Evolutionary conservation across 169 alveolate genomes (phyloP).

Genomic region (Plasmodium inui): DNA sequence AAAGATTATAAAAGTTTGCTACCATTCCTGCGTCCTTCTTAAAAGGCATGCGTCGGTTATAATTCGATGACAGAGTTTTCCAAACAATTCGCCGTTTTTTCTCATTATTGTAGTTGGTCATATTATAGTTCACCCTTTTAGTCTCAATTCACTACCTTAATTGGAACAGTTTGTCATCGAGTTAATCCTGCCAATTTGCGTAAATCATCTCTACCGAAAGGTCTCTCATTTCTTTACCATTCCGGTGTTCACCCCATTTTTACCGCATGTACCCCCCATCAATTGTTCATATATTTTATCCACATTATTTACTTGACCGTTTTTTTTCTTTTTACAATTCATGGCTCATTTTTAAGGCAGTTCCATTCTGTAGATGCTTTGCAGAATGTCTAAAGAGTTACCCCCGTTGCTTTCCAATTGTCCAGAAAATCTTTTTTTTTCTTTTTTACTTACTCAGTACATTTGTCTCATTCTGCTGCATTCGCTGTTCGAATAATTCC

Average conservation of each 20-base stretch:
- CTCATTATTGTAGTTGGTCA: background rate
- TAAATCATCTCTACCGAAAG: background rate
- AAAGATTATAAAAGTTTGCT: background rate
- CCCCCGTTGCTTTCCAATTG: background rate
- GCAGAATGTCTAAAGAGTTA: background rate
- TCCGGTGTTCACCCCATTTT: background rate
- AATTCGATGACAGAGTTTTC: background rate
- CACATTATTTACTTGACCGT: background rate
- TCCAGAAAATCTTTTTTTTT: background rate
- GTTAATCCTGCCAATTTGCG: background rate
- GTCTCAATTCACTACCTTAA: background rate
- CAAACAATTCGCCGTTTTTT: background rate
- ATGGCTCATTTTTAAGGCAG: background rate
- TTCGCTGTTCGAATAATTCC: background rate
- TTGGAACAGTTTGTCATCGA: background rate
- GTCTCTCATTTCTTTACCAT: background rate
- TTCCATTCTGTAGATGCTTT: background rate
- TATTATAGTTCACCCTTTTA: background rate
- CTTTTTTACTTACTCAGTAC: background rate
- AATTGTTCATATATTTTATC: background rate
- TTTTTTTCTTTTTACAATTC: background rate
- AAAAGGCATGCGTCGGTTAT: background rate
- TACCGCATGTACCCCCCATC: background rate
- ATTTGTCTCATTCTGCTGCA: background rate
- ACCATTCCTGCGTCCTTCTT: background rate